Conservation (phyloP, 1,284 basidiomycete species). For the Apiotrichum porosum region DNA sequence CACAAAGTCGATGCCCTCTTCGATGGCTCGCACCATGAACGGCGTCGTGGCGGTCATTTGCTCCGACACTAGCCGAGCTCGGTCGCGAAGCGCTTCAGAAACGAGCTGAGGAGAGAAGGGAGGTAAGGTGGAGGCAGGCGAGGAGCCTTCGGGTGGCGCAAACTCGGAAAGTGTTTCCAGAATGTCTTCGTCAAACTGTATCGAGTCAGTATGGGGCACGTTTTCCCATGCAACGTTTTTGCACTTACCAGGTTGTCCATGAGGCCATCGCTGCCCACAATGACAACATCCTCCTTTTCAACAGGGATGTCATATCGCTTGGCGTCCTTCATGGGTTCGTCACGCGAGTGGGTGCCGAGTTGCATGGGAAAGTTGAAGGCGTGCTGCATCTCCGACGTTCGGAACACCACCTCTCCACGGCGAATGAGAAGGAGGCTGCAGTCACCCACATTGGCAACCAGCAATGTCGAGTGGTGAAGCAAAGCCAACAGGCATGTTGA, state of each 20-base stretch:
- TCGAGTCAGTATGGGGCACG: background rate
- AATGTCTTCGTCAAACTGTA: constrained; percentile 81
- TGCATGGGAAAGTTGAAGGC: constrained; percentile 82
- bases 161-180: constrained; percentile 79
- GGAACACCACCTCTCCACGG: constrained; percentile 71
- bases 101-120: constrained; percentile 53
- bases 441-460: constrained; percentile 88
- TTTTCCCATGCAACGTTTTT: no score
- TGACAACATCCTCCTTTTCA: constrained; percentile 77
- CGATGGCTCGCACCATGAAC: constrained; percentile 55
- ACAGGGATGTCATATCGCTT: constrained; percentile 70
- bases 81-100: constrained; percentile 52
- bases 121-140: constrained; percentile 21
- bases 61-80: constrained; percentile 53
- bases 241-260: constrained; percentile 74
- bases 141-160: constrained; percentile 39
- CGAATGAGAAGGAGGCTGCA: constrained; percentile 83
- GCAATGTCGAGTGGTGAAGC: constrained; percentile 66
- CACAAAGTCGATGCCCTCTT: constrained; percentile 54
- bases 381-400: constrained; percentile 93
- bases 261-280: constrained; percentile 83
- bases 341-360: constrained; percentile 69
- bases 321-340: constrained; percentile 66
- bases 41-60: constrained; percentile 53
- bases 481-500: constrained; percentile 57